Evolutionary conservation across 768 basidiomycete genomes (phyloP).

Genomic region (Boletus rubescentipes): DNA sequence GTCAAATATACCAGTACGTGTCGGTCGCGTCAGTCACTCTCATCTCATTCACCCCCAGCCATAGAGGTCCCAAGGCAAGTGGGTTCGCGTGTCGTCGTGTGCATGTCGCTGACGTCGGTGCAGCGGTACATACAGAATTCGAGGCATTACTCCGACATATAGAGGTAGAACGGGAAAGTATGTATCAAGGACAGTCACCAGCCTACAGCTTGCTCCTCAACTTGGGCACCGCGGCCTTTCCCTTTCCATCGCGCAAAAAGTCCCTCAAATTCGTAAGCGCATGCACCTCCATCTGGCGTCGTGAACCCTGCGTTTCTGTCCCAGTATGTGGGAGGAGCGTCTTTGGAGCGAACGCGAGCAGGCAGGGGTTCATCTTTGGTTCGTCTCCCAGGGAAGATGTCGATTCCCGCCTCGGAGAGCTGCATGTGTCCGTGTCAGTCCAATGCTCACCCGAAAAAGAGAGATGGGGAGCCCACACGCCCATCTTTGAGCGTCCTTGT

Average conservation of each 20-base stretch:
- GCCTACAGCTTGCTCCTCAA: conserved; percentile 20
- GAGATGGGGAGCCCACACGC: conserved; percentile 66
- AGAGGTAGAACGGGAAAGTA: conserved; percentile 42
- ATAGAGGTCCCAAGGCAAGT: conserved; percentile 73
- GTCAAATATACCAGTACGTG: conserved; percentile 67
- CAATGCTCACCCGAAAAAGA: no score
- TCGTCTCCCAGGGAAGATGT: conserved; percentile 89
- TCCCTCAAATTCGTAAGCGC: conserved; percentile 76
- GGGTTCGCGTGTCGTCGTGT: neutral
- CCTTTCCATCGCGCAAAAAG: conserved; percentile 61
- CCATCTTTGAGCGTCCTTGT: conserved; percentile 83
- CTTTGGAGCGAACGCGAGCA: conserved; percentile 80
- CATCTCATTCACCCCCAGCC: neutral
- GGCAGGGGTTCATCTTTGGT: conserved; percentile 72
- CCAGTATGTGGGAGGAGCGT: conserved; percentile 92
- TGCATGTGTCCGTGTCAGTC: neutral
- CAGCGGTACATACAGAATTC: conserved; percentile 85
- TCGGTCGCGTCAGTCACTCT: neutral
- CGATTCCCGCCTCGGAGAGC: conserved; percentile 59
- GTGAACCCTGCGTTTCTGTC: conserved; percentile 79
- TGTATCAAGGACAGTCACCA: no score
- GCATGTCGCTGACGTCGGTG: neutral
- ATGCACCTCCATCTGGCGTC: conserved; percentile 82
- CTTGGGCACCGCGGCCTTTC: conserved; percentile 70
- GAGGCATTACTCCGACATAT: conserved; percentile 76